Evolutionary conservation across 2,329 filamentous ascomycete genomes (phyloP), one percentile per base, ranked within the genome.

Genomic region (Scedosporium minutisporum): DNA sequence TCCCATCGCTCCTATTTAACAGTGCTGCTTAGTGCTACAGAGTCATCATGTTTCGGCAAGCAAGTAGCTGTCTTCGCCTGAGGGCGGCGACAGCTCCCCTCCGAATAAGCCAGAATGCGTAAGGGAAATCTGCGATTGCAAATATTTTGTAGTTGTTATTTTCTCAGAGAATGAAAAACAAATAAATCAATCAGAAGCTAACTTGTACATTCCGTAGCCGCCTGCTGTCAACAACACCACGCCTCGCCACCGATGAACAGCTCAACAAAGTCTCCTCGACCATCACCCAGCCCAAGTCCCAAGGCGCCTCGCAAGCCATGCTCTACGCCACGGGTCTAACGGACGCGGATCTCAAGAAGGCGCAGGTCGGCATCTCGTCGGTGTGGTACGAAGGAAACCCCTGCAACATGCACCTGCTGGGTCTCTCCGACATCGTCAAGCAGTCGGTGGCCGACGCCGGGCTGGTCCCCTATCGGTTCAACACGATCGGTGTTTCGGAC

Each of bases 331-430:
- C 93, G 1, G 96, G 96, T 62, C 80, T 99, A 70, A 85, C 79
- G 51, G 90, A 96, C 72, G 82, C 83, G 63, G 93, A 96, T 76
- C 90, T 97, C 87, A 88, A 89, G 80, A 99, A 97, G 81, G 89
- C 95, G 27, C 96, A 99, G 80, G 88, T 99, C 69, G 95, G 95
- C 68, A 97, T 99, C 73, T 96, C 93, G 51, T 97, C 93, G 5
- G 93, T 97, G 65, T 99, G 95, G 95, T 97, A 93, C 78, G 89
- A 91, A 69, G 95, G 95, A 63, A 99, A 99, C 78, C 95, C 95
- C 27, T 99, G 95, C 82, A 99, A 99, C 79, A 99, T 97, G 93
- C 95, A 99, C 77, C 80, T 99, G 65, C 82, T 99, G 76, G 90
- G 96, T 71, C 85, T 99, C 65, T 96, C 90, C 72, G 82, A 88